Conservation (phyloP, 2,329 filamentous ascomycete genomes). For the Capronia epimyces region DNA sequence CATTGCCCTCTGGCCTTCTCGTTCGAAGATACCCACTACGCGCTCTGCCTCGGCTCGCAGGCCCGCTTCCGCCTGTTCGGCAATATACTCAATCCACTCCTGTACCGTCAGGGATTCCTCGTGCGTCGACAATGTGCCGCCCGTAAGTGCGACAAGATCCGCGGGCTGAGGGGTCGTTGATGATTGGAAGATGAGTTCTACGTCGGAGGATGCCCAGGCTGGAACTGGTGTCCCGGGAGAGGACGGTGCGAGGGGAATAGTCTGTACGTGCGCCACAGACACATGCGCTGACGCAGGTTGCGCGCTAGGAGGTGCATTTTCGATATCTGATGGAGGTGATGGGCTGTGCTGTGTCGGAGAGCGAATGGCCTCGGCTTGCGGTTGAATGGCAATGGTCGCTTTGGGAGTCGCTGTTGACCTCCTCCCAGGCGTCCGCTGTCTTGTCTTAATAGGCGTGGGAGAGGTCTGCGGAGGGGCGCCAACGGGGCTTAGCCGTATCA, state of each 20-base stretch:
- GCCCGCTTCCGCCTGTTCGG: constrained; percentile 70
- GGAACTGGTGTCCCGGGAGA: constrained; percentile 45
- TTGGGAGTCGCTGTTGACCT: constrained; percentile 2
- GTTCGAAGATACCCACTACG: constrained; percentile 77
- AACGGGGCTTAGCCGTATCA: constrained; percentile 13
- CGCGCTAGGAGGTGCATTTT: constrained; percentile 70
- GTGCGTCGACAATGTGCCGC: constrained; percentile 60
- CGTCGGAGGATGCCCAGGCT: constrained; percentile 69
- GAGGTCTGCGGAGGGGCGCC: constrained; percentile 14
- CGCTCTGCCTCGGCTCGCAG: constrained; percentile 76
- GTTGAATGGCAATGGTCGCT: neutral
- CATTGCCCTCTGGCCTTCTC: constrained; percentile 73
- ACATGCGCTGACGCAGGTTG: constrained; percentile 48
- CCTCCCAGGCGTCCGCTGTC: constrained; percentile 1
- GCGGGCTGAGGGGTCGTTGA: constrained; percentile 41
- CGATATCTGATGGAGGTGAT: constrained; percentile 55
- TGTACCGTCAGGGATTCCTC: constrained; percentile 91
- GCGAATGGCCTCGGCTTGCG: neutral
- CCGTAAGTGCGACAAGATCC: constrained; percentile 37
- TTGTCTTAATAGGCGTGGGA: constrained; percentile 13
- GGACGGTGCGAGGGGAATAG: constrained; percentile 50
- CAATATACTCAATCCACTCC: constrained; percentile 83
- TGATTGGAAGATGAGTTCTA: constrained; percentile 63
- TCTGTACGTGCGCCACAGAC: constrained; percentile 24
- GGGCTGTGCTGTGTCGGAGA: constrained; percentile 11